Conservation (phyloP, 1,139 yeast genomes). For the Hyphopichia fennica region DNA sequence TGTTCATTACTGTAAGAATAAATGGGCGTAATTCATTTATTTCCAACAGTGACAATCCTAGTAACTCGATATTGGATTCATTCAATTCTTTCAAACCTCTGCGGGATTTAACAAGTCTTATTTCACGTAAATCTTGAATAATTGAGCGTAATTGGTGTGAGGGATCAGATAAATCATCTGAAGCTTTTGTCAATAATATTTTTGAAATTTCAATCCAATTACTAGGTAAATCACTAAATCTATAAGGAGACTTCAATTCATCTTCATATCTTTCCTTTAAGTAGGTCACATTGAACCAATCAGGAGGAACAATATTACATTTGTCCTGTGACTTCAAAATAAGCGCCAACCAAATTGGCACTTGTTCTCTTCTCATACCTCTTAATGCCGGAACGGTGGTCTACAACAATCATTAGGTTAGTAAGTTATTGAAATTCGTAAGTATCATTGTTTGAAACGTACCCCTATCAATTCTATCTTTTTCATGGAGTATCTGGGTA, state of each 20-base stretch:
- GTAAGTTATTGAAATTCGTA: neutral
- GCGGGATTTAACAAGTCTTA: constrained; percentile 76
- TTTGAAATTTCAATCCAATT: constrained; percentile 85
- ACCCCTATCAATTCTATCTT: constrained; percentile 64
- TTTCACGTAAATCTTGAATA: constrained; percentile 82
- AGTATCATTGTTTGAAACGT: constrained; percentile 19
- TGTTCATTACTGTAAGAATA: constrained; percentile 76
- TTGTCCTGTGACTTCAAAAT: constrained; percentile 80
- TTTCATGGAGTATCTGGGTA: constrained; percentile 74
- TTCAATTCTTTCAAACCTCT: constrained; percentile 77
- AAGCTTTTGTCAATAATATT: constrained; percentile 62
- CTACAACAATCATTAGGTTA: constrained; percentile 15
- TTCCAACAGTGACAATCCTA: constrained; percentile 79
- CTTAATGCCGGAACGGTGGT: constrained; percentile 51
- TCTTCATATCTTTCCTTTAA: constrained; percentile 64
- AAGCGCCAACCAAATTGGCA: constrained; percentile 89
- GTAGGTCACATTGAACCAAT: constrained; percentile 70
- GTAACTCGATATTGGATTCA: constrained; percentile 80
- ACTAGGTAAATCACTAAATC: constrained; percentile 77
- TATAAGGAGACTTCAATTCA: constrained; percentile 57
- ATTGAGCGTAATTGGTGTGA: constrained; percentile 63
- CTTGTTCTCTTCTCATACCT: constrained; percentile 68
- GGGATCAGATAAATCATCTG: constrained; percentile 74
- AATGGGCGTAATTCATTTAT: constrained; percentile 88
- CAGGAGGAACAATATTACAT: constrained; percentile 84